Base-by-base conservation (phyloP, 1,139 yeast genomes). In the Diutina ranongensis region DNA sequence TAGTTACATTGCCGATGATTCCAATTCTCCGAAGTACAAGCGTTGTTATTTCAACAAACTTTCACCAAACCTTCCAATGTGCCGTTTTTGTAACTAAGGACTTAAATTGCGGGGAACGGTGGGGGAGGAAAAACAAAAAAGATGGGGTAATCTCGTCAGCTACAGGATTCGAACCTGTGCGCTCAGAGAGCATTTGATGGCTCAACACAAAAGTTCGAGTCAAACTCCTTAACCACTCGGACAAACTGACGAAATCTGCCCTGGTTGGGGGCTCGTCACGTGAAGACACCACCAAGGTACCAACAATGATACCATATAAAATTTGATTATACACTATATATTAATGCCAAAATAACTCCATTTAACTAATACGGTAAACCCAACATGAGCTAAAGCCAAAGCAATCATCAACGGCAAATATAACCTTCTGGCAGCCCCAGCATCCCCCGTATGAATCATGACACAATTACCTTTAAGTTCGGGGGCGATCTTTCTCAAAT, bases 401-500 rank as follows among this genome's bases (percentile, higher is more conserved):
- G 20, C 42, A 15, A 38, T 18, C 42, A 38, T 21, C 2, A 38
- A 9, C 19, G 42, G 42, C 31, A 38, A 22, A 18, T 38, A 38
- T 7, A 38, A 15, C n/a, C 16, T 25, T 19, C 42, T 31, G 3
- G 31, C 31, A 4, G 42, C 42, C n/a, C 16, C 32, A 15, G 42
- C 42, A 25, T 38, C 42, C n/a, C 42, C 42, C 21, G 42, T 38
- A 27, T 38, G 42, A 27, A 38, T 25, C 42, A 38, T 38, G n/a
- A 38, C 42, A 15, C 42, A 38, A 13, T 38, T 38, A 21, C n/a
- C 25, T n/a, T 38, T 38, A 32, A 75, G 56, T 13, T 68, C 63
- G 13, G 75, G 73, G 22, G 67, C 59, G n/a, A 74, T 54, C 52
- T 74, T 74, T 47, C 62, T 53, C 18, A 67, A 47, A 46, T 73